Evolutionary conservation across 176 grass and related monocot species (phyloP), one percentile per base, ranked within the genome.

Genomic region (Raddia distichophylla): DNA sequence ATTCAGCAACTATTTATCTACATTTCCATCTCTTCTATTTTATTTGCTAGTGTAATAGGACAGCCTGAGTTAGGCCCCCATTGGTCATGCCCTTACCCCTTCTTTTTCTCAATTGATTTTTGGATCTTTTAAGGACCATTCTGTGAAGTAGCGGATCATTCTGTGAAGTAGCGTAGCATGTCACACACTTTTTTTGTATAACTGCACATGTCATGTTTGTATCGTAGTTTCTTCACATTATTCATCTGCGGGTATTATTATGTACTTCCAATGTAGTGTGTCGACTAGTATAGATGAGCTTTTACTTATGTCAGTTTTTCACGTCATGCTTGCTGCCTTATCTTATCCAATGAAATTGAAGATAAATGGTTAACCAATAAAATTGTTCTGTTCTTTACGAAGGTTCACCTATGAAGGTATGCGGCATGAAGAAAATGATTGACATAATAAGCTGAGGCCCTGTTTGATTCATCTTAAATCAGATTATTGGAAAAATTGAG

Each of bases 161-260:
- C 14, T 17, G 2, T 83, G 60, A 82, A 37, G 13, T 9, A 57
- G 17, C 17, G 47, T 66, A 71, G 12, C 66, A 78, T 83, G 51
- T 42, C 33, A 34, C 57, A 51, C 60, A 50, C 60, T 14, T 18
- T 54, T 40, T 40, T 3, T 40, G 37, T 40, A 40, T 40, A 0
- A 40, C 12, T 74, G 60, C 14, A 1, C 3, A 0, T 55, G 16
- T 40, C n/a, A 18, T 54, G 18, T 53, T 64, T 73, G 22, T 61
- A 35, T 73, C 19, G 54, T 17, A 74, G 46, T 60, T 71, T 18
- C 3, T 42, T 70, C 59, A 63, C 34, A 10, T 44, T 76, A 53
- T 64, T 64, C 16, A 64, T 64, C 3, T 83, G 9, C 19, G 8
- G 2, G 12, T 75, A 55, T 27, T 83, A 20, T 56, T 2, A 46